Percentiles rank a stretch among this genome's conserved stretches.
phyloP scores from a whole-genome alignment of 495 filamentous ascomycete genomes.

The Beverwykella pulmonaria region DNA sequence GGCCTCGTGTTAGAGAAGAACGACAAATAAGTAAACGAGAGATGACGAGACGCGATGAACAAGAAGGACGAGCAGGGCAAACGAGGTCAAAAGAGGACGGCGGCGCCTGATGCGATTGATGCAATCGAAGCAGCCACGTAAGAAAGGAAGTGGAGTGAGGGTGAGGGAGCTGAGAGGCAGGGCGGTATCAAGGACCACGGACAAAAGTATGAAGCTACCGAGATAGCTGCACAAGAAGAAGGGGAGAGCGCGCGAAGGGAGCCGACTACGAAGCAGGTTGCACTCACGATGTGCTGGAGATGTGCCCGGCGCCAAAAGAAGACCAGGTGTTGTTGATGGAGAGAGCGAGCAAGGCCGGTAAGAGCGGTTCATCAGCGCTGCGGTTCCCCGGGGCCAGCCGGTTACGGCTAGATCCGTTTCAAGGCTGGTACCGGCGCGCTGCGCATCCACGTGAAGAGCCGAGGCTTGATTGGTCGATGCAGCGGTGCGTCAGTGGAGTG shows the following conservation, averaged over 20 bases:
- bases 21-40: slow-evolving; percentile 27
- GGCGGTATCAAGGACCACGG: slow-evolving; percentile 33
- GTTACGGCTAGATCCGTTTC: slow-evolving; percentile 1
- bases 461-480: neutral
- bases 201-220: slow-evolving; percentile 25
- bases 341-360: neutral
- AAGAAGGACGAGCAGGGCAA: slow-evolving; percentile 13
- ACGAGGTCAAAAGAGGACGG: slow-evolving; percentile 24
- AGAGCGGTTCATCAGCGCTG: slow-evolving; percentile 1
- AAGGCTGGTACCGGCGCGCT: neutral
- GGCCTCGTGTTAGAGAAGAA: slow-evolving; percentile 41
- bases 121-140: slow-evolving; percentile 30
- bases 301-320: slow-evolving; percentile 24
- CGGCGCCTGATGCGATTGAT: slow-evolving; percentile 26
- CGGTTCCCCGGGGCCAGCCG: too few relatives aligned
- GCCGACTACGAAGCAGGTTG: slow-evolving; percentile 27
- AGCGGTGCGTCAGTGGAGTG: neutral
- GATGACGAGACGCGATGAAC: slow-evolving; percentile 16
- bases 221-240: slow-evolving; percentile 13
- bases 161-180: slow-evolving; percentile 29
- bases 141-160: slow-evolving; percentile 31
- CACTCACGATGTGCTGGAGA: slow-evolving; percentile 40
- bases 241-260: slow-evolving; percentile 3
- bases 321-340: slow-evolving; percentile 17
- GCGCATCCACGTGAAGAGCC: neutral